A percentile compares a stretch with the other conserved stretches of the same genome.
These are phyloP conservation scores for Eimeria maxima DNA, from an alignment of 169 alveolate genomes.

Conservation along the genomic window DNA sequence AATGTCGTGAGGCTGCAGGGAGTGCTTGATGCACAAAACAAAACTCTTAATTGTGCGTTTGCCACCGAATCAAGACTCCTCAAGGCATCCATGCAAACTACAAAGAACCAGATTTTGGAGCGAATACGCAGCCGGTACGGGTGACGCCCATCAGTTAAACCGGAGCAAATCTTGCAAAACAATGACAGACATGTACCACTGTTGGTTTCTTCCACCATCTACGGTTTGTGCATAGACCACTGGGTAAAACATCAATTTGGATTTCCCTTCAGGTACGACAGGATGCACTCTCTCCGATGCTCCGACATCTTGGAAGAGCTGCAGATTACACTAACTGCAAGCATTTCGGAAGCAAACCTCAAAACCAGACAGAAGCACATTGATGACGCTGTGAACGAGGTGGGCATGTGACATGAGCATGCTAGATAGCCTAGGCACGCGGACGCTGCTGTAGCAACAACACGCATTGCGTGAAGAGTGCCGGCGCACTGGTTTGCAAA, in stretches of 20 bases:
- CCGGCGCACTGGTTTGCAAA: neutral
- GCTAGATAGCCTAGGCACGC: neutral
- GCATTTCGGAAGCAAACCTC: slow-evolving; percentile 38
- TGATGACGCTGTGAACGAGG: slow-evolving; percentile 68
- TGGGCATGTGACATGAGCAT: neutral
- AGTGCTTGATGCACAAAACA: slow-evolving; percentile 50
- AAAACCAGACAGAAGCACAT: slow-evolving; percentile 38
- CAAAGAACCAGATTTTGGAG: slow-evolving; percentile 38
- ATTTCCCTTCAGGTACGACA: slow-evolving; percentile 8
- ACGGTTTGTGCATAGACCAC: neutral
- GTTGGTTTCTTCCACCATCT: neutral
- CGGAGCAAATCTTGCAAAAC: neutral
- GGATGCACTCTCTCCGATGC: slow-evolving; percentile 11
- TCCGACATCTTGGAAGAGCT: slow-evolving; percentile 36
- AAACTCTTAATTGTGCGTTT: neutral
- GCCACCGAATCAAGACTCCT: slow-evolving; percentile 59
- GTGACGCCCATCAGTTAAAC: neutral
- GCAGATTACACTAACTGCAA: slow-evolving; percentile 52
- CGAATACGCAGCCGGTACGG: slow-evolving; percentile 36
- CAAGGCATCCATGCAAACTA: slow-evolving; percentile 60
- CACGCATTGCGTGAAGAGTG: neutral
- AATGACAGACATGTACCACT: neutral
- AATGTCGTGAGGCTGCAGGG: neutral
- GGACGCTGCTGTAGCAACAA: neutral
- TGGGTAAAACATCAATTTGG: neutral